phyloP scores from a whole-genome alignment of 345 rosid species.

The Syzygium oleosum region DNA sequence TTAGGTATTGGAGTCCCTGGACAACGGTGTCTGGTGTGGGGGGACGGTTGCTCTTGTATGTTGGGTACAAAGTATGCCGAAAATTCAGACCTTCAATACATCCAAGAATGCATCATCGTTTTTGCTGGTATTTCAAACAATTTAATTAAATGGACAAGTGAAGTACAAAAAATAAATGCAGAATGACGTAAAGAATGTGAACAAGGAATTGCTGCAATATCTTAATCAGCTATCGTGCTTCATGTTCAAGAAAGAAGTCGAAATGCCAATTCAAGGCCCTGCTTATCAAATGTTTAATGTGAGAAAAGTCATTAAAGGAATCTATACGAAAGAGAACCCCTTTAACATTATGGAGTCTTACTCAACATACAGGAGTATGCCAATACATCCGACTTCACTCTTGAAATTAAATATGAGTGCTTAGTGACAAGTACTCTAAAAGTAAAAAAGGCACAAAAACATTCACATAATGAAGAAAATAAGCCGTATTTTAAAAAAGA shows the following conservation, averaged over 20 bases:
- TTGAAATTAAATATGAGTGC: background rate
- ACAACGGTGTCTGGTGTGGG: conserved; percentile 96
- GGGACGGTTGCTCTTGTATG: conserved; percentile 88
- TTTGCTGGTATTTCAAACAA: background rate
- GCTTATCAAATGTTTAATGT: background rate
- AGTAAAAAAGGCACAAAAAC: background rate
- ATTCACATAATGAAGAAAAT: background rate
- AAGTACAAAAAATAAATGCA: background rate
- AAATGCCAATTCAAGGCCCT: background rate
- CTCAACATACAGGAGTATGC: background rate
- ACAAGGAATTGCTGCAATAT: background rate
- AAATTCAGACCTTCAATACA: conserved; percentile 61
- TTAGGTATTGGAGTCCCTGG: conserved; percentile 90
- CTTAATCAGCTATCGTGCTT: background rate
- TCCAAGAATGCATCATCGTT: background rate
- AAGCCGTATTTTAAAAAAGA: background rate
- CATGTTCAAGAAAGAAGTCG: background rate
- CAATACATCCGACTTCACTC: background rate
- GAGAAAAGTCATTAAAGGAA: background rate
- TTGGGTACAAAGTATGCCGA: conserved; percentile 77
- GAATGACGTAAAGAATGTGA: background rate
- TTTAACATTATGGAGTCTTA: background rate
- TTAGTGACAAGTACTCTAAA: background rate
- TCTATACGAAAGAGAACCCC: background rate
- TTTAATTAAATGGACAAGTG: background rate